phyloP scores from a whole-genome alignment of 2,329 filamentous ascomycete species.

The Chaetoscypha palmicola region DNA sequence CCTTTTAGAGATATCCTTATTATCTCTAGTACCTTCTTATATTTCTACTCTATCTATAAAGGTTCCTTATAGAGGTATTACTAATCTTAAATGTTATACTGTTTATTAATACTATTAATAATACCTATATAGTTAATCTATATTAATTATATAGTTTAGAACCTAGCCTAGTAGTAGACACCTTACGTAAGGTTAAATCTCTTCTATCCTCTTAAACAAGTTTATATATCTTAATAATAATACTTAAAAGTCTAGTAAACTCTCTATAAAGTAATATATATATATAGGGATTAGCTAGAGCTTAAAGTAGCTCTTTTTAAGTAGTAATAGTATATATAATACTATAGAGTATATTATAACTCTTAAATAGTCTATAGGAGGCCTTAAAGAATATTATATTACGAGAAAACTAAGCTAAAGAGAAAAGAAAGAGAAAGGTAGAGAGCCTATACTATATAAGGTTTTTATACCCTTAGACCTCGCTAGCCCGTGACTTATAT shows the following conservation, averaged over 20 bases:
- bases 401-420: too few relatives aligned
- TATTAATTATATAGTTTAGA: not conserved
- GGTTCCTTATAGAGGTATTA: not conserved
- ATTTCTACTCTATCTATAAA: too few relatives aligned
- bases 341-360: too few relatives aligned
- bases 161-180: not conserved
- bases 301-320: not conserved
- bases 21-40: too few relatives aligned
- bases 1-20: too few relatives aligned
- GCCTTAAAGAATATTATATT: too few relatives aligned
- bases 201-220: not conserved
- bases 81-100: not conserved
- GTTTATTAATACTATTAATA: not conserved
- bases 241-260: not conserved
- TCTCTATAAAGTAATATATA: not conserved
- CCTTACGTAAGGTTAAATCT: not conserved
- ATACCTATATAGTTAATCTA: not conserved
- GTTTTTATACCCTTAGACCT: too few relatives aligned
- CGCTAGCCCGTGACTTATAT: too few relatives aligned
- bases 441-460: too few relatives aligned
- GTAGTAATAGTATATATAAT: constrained; percentile 6
- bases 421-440: too few relatives aligned
- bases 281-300: not conserved
- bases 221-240: not conserved
- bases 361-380: too few relatives aligned